A percentile compares a stretch with the other conserved stretches of the same genome.
These are phyloP conservation scores for Incumbomyces delicatus DNA, from an alignment of 2,329 filamentous ascomycete species.

Conservation along the genomic window DNA sequence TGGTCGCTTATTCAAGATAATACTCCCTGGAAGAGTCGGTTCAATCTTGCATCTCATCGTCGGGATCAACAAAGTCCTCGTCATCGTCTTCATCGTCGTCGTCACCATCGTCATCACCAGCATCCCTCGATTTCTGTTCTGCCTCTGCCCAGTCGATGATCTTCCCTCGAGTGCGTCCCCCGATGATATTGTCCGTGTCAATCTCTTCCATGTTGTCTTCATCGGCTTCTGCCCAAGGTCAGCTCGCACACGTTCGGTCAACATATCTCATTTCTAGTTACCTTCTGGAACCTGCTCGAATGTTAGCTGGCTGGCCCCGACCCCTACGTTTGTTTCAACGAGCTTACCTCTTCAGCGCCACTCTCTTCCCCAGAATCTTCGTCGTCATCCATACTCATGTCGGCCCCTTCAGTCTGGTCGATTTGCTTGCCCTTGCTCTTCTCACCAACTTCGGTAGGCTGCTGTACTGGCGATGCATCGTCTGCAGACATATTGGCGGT, in stretches of 20 bases:
- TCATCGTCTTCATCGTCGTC: conserved; percentile 49
- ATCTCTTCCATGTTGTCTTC: conserved; percentile 85
- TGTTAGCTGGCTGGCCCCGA: not conserved
- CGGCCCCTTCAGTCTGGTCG: conserved; percentile 47
- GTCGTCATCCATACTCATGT: conserved; percentile 67
- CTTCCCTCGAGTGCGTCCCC: conserved; percentile 80
- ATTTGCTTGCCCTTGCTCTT: conserved; percentile 86
- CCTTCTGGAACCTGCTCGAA: conserved; percentile 2
- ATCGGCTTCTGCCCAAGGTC: conserved; percentile 52
- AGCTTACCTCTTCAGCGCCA: conserved; percentile 41
- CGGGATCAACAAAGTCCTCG: conserved; percentile 24
- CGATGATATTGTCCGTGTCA: conserved; percentile 80
- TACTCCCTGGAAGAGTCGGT: not conserved
- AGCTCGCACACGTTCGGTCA: not conserved
- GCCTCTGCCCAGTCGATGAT: conserved; percentile 90
- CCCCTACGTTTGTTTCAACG: not conserved
- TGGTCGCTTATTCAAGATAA: no score
- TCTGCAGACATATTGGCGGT: conserved; percentile 18
- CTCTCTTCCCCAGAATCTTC: conserved; percentile 55
- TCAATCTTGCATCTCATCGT: conserved; percentile 21
- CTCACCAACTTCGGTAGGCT: conserved; percentile 24
- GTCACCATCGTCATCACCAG: conserved; percentile 53
- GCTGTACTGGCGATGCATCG: conserved; percentile 15
- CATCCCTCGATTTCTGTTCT: conserved; percentile 70
- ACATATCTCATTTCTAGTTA: not conserved